Evolutionary conservation across 2,329 filamentous ascomycete genomes (phyloP).

Genomic region (Simplicillium aogashimaense): DNA sequence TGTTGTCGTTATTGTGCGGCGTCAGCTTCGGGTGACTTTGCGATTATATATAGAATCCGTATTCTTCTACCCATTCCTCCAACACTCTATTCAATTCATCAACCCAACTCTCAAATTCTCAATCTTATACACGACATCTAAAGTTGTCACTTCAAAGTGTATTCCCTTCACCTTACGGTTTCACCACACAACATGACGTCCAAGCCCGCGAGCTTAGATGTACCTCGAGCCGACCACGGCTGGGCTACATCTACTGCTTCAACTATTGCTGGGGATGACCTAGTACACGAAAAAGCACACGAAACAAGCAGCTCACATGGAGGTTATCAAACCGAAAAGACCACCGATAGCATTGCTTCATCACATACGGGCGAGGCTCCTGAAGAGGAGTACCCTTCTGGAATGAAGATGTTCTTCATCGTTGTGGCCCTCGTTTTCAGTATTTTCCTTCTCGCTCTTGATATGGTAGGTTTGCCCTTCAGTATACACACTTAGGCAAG

Average conservation of each 20-base stretch:
- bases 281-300: neutral
- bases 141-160: too few species aligned
- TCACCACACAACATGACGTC: neutral
- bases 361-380: neutral
- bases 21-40: too few species aligned
- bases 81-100: too few species aligned
- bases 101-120: too few species aligned
- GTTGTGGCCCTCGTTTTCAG: constrained; percentile 8
- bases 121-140: too few species aligned
- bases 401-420: constrained; percentile 6
- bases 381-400: constrained; percentile 6
- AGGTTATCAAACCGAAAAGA: constrained; percentile 1
- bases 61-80: too few species aligned
- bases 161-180: too few species aligned
- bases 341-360: neutral
- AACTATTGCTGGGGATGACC: neutral
- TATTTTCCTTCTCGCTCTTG: constrained; percentile 8
- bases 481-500: neutral
- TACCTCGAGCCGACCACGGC: neutral
- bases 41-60: too few species aligned
- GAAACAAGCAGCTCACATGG: neutral
- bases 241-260: neutral
- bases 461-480: constrained; percentile 5
- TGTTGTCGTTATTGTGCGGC: too few species aligned
- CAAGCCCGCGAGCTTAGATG: neutral